These are phyloP conservation scores for Sphaceloma murrayae DNA, from an alignment of 2,329 filamentous ascomycete species.

Conservation along the genomic window DNA sequence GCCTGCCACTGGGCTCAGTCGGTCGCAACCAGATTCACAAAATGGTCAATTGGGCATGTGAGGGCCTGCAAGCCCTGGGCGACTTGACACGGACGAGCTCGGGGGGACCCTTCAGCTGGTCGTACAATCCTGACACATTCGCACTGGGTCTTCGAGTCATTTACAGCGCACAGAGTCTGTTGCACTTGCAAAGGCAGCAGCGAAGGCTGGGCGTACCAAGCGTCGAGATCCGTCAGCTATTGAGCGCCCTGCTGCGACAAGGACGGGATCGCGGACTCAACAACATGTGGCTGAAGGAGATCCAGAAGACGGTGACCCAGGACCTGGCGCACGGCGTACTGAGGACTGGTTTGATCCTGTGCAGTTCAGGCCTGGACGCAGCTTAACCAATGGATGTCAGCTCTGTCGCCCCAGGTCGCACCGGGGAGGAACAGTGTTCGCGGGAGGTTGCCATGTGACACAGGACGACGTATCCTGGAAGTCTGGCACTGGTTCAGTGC, in stretches of 20 bases:
- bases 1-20: conserved; percentile 24
- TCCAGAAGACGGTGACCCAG: conserved; percentile 27
- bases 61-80: conserved; percentile 41
- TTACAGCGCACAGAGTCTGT: conserved; percentile 33
- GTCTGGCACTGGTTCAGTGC: too few relatives aligned
- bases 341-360: neutral
- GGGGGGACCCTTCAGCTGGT: conserved; percentile 65
- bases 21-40: conserved; percentile 21
- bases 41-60: conserved; percentile 39
- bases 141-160: conserved; percentile 44
- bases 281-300: conserved; percentile 31
- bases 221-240: conserved; percentile 22
- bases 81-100: conserved; percentile 28
- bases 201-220: conserved; percentile 21
- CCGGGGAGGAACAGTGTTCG: neutral
- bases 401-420: neutral
- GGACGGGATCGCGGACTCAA: conserved; percentile 25
- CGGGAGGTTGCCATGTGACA: neutral
- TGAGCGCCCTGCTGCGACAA: conserved; percentile 25
- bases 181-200: conserved; percentile 23
- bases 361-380: neutral
- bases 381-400: neutral
- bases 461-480: neutral
- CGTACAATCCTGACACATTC: conserved; percentile 59
- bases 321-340: conserved; percentile 6